Base-by-base conservation (phyloP, 192 early-diverging fungal genomes). In the Coemansia sp. region DNA sequence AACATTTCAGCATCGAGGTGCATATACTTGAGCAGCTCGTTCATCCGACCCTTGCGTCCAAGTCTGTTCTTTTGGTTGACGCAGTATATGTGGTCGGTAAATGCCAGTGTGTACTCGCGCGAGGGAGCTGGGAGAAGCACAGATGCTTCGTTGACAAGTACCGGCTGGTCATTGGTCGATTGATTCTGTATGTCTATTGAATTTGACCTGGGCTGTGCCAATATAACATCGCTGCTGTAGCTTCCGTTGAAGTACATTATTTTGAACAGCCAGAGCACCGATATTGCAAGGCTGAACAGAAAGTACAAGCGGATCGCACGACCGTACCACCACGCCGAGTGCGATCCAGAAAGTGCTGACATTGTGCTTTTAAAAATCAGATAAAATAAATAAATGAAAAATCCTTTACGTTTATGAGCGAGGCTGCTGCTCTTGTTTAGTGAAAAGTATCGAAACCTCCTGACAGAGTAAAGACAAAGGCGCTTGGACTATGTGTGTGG, bases 61-160 rank as follows among this genome's bases (percentile, higher is more conserved):
- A 55, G 48, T 15, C 33, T 23, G 17, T 19, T 40, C 17, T 27
- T 14, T 35, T 54, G 34, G 64, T 59, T 67, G 19, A 74, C 18
- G 45, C 71, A 74, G 48, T 74, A 74, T 9, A 74, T 60, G 56
- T 74, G 71, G 49, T 67, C 59, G 45, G 64, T 63, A 24, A 56
- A 74, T 9, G 64, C 64, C 5, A 41, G 55, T 10, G 46, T 19
- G 19, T 62, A 61, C 17, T 53, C 32, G 1, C 4, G 53, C 5
- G 50, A 18, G 0, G 58, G 58, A 13, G 1, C 28, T 3, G 38
- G 24, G 5, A 69, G 34, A 29, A 53, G 39, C 5, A 69, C 15
- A 2, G 41, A 39, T 14, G 25, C 17, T 8, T 40, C 54, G 25
- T 51, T 27, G n/a, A 41, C n/a, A 4, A 23, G 14, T 27, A n/a